phyloP scores from a whole-genome alignment of 108 stramenopile genomes.

The Schizochytrium sp. region DNA sequence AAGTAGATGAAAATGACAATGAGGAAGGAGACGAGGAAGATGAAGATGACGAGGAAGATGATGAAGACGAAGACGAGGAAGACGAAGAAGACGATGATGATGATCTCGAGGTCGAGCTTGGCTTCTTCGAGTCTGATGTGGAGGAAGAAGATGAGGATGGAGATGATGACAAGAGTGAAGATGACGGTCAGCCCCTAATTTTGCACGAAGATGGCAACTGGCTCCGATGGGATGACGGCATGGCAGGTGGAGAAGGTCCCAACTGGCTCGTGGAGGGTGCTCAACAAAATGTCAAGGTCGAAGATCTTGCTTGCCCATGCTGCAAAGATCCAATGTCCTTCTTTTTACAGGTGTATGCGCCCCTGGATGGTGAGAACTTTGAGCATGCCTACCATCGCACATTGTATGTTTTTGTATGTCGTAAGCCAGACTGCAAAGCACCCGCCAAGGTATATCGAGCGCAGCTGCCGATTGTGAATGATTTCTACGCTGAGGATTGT shows the following conservation, averaged over 20 bases:
- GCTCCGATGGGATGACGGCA: slow-evolving; percentile 44
- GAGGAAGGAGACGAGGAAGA: background rate
- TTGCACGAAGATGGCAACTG: slow-evolving; percentile 47
- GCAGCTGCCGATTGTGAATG: slow-evolving; percentile 18
- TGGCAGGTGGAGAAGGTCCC: slow-evolving; percentile 51
- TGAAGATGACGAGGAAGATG: background rate
- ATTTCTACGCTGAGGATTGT: slow-evolving; percentile 7
- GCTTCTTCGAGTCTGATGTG: slow-evolving; percentile 11
- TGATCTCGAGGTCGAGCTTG: slow-evolving; percentile 17
- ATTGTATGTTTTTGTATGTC: slow-evolving; percentile 25
- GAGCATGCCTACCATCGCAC: slow-evolving; percentile 44
- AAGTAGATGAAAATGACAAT: background rate
- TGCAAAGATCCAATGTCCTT: slow-evolving; percentile 27
- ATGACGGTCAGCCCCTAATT: background rate
- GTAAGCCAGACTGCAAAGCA: slow-evolving; percentile 45
- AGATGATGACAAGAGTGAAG: background rate
- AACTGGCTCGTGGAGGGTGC: background rate
- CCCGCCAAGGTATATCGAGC: slow-evolving; percentile 18
- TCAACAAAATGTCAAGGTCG: background rate
- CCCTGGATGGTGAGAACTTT: slow-evolving; percentile 28
- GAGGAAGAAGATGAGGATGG: background rate
- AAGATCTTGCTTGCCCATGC: background rate
- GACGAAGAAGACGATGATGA: slow-evolving; percentile 12
- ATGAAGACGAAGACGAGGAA: background rate
- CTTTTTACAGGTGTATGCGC: slow-evolving; percentile 49